Conservation (phyloP, 176 grass and related monocot species). For the Raddia guianensis region DNA sequence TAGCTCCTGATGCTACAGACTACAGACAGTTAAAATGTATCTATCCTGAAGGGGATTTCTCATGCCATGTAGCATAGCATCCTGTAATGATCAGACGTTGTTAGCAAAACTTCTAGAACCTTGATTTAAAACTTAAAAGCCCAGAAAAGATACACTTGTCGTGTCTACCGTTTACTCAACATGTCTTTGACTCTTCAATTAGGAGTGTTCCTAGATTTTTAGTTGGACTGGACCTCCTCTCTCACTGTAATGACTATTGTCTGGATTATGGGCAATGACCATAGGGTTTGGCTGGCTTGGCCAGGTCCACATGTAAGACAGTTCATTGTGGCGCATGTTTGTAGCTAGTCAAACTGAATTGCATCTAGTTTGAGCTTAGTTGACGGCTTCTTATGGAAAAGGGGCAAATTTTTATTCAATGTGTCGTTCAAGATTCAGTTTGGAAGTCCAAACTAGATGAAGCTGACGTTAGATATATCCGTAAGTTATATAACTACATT, state of each 20-base stretch:
- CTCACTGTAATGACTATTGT: background rate
- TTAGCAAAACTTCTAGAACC: background rate
- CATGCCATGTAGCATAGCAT: background rate
- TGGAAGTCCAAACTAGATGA: background rate
- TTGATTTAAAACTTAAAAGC: constrained; percentile 28
- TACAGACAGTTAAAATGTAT: background rate
- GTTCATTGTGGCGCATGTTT: background rate
- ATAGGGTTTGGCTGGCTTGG: background rate
- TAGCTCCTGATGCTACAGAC: constrained; percentile 6
- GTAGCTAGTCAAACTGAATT: no score
- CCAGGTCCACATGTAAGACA: background rate
- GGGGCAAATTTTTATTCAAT: background rate
- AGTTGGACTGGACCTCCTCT: background rate
- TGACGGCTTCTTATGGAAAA: background rate
- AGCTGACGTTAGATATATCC: background rate
- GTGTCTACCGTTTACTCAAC: background rate
- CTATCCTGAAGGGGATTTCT: background rate
- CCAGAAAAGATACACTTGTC: background rate
- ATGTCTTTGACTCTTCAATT: background rate
- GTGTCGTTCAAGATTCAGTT: background rate
- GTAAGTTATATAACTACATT: background rate
- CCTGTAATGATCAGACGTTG: constrained; percentile 11
- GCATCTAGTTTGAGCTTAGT: constrained; percentile 29
- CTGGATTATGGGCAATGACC: background rate
- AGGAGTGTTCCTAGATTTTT: background rate